Base-by-base conservation (phyloP, 169 alveolate species). In the Theileria parva region DNA sequence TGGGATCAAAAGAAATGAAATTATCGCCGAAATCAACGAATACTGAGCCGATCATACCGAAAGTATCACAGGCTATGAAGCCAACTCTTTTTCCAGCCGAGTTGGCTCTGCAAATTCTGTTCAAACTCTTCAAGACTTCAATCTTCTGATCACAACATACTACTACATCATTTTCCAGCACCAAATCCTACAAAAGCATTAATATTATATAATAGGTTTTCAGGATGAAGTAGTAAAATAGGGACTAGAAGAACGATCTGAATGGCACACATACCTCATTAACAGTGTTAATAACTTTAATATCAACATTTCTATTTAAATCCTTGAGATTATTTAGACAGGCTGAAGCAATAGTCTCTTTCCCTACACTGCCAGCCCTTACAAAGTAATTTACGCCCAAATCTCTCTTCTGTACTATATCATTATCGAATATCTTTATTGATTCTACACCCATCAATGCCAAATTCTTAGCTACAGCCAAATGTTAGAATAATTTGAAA, bases 11-110 rank as follows among this genome's bases (percentile, higher is more conserved):
- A 65, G 96, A 92, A 32, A 80, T 80, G 93, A 96, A 97, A 25
- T 92, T 89, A 39, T 81, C 91, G 23, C 99, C 99, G 80, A 94
- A 97, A 85, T 98, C 99, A 32, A 95, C 98, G 86, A 98, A 98
- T 64, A 96, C 92, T 53, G 95, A 95, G n/a, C 99, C 99, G 27
- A 96, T 94, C 83, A 96, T 93, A 11, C 99, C 99, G 57, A 93
- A 89, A 8, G 90, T 75, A 34, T 92, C 93, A 32, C 95, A 75
- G 30, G 86, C 83, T 63, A 95, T 92, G 80, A 95, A 95, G 21
- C 97, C 98, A 30, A 88, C 89, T 17, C 87, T 88, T 51, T 92
- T 92, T 7, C 48, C 51, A 27, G n/a, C 17, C 7, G 60, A 32
- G 76, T 86, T 81, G 9, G 69, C 68, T 34, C 97, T 81, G 76